Evolutionary conservation across 1,284 basidiomycete genomes (phyloP).

Genomic region (Naganishia sp.): DNA sequence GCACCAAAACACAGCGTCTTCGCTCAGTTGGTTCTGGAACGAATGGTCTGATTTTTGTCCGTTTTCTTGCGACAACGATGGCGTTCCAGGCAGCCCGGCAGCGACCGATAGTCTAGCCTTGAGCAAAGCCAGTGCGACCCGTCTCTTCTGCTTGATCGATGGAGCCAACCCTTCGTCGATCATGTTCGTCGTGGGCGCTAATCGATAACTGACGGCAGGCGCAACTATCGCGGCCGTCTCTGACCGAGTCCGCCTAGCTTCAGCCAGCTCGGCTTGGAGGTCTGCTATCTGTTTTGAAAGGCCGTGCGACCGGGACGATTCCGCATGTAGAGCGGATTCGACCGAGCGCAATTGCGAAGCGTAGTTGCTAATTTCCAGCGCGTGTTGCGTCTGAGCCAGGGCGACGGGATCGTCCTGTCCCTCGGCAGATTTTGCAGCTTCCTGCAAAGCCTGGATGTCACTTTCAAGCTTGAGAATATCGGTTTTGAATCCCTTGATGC

Average conservation of each 20-base stretch:
- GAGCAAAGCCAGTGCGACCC: slow-evolving; percentile 80
- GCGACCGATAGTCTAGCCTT: slow-evolving; percentile 69
- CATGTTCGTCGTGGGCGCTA: slow-evolving; percentile 44
- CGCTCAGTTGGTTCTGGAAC: slow-evolving; percentile 48
- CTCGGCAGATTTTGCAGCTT: slow-evolving; percentile 15
- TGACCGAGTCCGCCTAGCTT: slow-evolving; percentile 10
- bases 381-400: slow-evolving; percentile 68
- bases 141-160: slow-evolving; percentile 77
- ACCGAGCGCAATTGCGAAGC: slow-evolving; percentile 73
- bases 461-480: slow-evolving; percentile 6
- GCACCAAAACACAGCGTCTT: slow-evolving; percentile 55
- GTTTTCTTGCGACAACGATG: slow-evolving; percentile 13
- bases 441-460: slow-evolving; percentile 9
- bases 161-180: slow-evolving; percentile 69
- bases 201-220: slow-evolving; percentile 31
- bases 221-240: neutral
- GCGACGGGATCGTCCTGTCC: slow-evolving; percentile 20
- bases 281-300: slow-evolving; percentile 64
- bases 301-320: slow-evolving; percentile 67
- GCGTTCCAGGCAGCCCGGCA: slow-evolving; percentile 8
- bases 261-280: slow-evolving; percentile 37
- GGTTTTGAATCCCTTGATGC: slow-evolving; percentile 10
- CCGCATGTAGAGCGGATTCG: slow-evolving; percentile 70
- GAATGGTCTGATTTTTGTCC: slow-evolving; percentile 5
- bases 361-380: slow-evolving; percentile 73